Evolutionary conservation across 2,329 filamentous ascomycete species (phyloP).

Genomic region (Fusarium anthophilum): DNA sequence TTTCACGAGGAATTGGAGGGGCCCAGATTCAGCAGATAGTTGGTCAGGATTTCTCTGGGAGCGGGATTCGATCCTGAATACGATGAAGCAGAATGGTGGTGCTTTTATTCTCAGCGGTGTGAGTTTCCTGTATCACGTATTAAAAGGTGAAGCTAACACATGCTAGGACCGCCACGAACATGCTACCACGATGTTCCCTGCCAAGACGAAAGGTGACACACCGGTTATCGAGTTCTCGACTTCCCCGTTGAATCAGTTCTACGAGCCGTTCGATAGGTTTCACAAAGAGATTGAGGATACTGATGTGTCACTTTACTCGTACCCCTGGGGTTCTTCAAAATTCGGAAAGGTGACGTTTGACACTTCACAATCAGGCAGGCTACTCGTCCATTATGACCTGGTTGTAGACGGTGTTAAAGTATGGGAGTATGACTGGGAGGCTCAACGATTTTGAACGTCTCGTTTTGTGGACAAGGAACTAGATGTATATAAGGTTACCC

Average conservation of each 20-base stretch:
- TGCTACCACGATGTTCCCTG: neutral
- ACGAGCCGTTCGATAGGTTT: neutral
- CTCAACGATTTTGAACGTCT: accelerated
- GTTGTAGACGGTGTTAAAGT: neutral
- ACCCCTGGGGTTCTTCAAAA: neutral
- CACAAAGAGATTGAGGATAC: neutral
- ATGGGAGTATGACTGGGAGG: neutral
- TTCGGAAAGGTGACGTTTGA: neutral
- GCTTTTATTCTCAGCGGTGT: neutral
- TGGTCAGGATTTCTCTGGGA: neutral
- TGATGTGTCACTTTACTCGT: neutral
- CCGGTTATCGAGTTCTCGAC: neutral
- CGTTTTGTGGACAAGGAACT: accelerated
- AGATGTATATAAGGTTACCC: accelerated
- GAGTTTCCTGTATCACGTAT: accelerated
- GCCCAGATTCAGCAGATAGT: neutral
- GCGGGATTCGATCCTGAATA: neutral
- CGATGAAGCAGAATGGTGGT: neutral
- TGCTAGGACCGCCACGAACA: neutral
- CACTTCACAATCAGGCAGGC: accelerated
- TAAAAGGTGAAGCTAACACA: accelerated
- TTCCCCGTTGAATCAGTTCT: neutral
- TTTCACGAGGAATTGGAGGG: neutral
- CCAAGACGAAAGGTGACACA: neutral
- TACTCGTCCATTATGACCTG: neutral